Percentiles rank a stretch among this genome's conserved stretches.
phyloP scores from a whole-genome alignment of 2,329 filamentous ascomycete species.

The Aspergillus sp. region DNA sequence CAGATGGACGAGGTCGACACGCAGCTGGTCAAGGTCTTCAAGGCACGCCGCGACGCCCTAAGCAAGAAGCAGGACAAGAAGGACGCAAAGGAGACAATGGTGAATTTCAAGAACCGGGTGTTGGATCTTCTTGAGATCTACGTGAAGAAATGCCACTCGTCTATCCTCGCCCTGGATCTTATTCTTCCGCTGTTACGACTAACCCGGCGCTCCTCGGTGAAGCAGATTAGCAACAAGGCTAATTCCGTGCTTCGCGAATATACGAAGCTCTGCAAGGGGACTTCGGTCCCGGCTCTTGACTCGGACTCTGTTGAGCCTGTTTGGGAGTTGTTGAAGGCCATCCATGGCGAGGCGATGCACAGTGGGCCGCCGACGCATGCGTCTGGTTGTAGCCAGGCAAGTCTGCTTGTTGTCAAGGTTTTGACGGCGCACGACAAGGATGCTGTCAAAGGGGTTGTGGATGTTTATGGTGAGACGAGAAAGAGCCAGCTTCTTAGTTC shows the following conservation, averaged over 20 bases:
- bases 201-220: slow-evolving; percentile 72
- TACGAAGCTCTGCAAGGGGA: slow-evolving; percentile 61
- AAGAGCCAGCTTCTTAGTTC: slow-evolving; percentile 58
- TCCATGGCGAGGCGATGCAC: slow-evolving; percentile 65
- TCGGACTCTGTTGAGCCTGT: slow-evolving; percentile 45
- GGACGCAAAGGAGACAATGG: slow-evolving; percentile 81
- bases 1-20: slow-evolving; percentile 90
- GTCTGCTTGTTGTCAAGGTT: slow-evolving; percentile 45
- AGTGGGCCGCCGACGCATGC: slow-evolving; percentile 67
- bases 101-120: slow-evolving; percentile 93
- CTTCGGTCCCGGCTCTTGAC: slow-evolving; percentile 45
- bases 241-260: slow-evolving; percentile 71
- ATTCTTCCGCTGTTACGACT: slow-evolving; percentile 75
- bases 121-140: slow-evolving; percentile 86
- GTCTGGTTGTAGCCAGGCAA: slow-evolving; percentile 67
- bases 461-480: slow-evolving; percentile 65
- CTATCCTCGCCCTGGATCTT: slow-evolving; percentile 65
- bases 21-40: slow-evolving; percentile 82
- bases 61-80: slow-evolving; percentile 81
- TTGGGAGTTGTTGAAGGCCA: slow-evolving; percentile 60
- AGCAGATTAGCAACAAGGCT: slow-evolving; percentile 72
- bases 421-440: slow-evolving; percentile 49
- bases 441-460: slow-evolving; percentile 57
- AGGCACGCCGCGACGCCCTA: slow-evolving; percentile 66
- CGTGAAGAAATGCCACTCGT: slow-evolving; percentile 72